Evolutionary conservation across 2,329 filamentous ascomycete species (phyloP).

Genomic region (Fusarium nisikadoi): DNA sequence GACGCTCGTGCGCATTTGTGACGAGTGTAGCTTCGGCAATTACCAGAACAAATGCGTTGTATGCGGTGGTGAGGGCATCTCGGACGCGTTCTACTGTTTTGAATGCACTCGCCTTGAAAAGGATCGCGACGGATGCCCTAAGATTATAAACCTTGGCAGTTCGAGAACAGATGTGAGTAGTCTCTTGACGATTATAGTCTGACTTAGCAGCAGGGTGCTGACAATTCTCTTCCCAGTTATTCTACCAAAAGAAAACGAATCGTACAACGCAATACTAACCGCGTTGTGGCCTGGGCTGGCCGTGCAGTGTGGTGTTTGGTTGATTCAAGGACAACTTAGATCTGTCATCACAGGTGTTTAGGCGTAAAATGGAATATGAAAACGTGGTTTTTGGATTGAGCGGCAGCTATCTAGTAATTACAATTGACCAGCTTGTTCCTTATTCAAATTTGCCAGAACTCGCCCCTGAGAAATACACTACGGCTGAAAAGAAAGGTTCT

Average conservation of each 20-base stretch:
- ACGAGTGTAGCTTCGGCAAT: constrained; percentile 99
- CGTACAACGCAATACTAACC: constrained; percentile 66
- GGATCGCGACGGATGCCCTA: constrained; percentile 95
- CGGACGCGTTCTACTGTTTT: constrained; percentile 98
- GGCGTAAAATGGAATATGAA: constrained; percentile 31
- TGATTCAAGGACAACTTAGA: constrained; percentile 18
- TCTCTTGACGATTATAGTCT: neutral
- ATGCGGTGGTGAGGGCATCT: constrained; percentile 97
- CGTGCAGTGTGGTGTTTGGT: constrained; percentile 24
- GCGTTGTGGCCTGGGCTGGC: constrained; percentile 60
- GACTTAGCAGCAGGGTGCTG: neutral
- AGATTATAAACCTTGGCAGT: constrained; percentile 98
- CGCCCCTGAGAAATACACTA: constrained; percentile 27
- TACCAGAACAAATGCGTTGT: constrained; percentile 99
- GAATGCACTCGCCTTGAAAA: constrained; percentile 98
- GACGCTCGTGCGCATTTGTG: constrained; percentile 96
- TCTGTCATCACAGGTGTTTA: constrained; percentile 39
- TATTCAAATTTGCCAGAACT: constrained; percentile 25
- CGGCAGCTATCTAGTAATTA: constrained; percentile 26
- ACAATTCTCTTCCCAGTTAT: constrained; percentile 56
- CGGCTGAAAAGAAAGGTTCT: constrained; percentile 25
- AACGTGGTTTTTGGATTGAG: constrained; percentile 19
- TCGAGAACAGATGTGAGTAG: constrained; percentile 86
- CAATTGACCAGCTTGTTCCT: constrained; percentile 19
- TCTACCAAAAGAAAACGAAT: constrained; percentile 76